Base-by-base conservation (phyloP, 176 grass and related monocot genomes). In the Bromus sterilis region DNA sequence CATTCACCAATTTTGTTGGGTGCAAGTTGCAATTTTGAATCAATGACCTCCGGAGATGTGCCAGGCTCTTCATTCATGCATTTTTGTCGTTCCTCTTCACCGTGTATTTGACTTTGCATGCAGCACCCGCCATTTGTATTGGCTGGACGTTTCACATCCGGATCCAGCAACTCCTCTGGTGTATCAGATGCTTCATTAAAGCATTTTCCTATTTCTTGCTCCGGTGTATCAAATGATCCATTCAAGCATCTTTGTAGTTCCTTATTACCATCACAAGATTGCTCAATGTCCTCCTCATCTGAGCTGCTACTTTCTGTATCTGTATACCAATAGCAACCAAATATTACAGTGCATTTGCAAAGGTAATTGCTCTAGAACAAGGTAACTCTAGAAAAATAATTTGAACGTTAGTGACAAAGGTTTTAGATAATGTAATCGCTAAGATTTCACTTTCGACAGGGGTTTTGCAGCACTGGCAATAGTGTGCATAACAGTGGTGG, bases 281-380 rank as follows among this genome's bases (percentile, higher is more conserved):
- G 63, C 18, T 53, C 61, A 36, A 24, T 71, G 30, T 77, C 79
- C 53, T 82, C 63, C 64, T 82, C 63, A 51, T 82, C 78, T 46
- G 78, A 87, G 71, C 35, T 76, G 62, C 60, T 82, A 82, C 57
- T 65, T 64, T 9, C 77, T 56, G 85, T 71, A 82, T 62, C 79
- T 82, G 72, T 10, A 65, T 46, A 32, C 37, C 14, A 42, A 64
- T 11, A 63, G 59, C 33, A 43, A 32, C 15, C 26, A 79, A 44
- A 64, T 65, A 62, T 65, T 64, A 79, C 0, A 3, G 59, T 49
- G 26, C 9, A 44, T n/a, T 5, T 76, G 39, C 11, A 76, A 46
- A 79, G 10, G n/a, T 11, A 42, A 28, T 9, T 65, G 25, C 5
- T 64, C 57, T 63, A 31, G 9, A 62, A 31, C 25, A 78, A 13